Evolutionary conservation across 371 early-diverging fungal species (phyloP).

Genomic region (Apophysomyces sp.): DNA sequence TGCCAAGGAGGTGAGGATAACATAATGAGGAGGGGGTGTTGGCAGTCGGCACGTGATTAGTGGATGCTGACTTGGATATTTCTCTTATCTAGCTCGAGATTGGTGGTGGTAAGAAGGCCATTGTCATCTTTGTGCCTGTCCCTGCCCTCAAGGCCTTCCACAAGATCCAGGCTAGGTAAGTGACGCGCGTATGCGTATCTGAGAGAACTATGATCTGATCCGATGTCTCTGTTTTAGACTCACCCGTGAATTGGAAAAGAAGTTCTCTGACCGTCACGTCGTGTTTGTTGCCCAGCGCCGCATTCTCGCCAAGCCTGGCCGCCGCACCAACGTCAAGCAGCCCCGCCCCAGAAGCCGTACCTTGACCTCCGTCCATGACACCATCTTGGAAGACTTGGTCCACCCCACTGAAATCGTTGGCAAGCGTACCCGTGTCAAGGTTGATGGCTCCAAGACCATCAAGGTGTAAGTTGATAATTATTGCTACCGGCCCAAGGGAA

Average conservation of each 20-base stretch:
- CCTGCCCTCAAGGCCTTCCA: conserved; percentile 89
- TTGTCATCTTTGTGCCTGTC: conserved; percentile 95
- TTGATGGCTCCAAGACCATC: conserved; percentile 90
- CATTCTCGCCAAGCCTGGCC: conserved; percentile 90
- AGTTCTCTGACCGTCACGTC: conserved; percentile 97
- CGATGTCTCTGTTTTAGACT: conserved; percentile 36
- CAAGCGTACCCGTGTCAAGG: conserved; percentile 93
- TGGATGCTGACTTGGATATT: neutral
- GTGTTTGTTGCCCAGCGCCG: conserved; percentile 90
- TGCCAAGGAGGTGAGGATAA: conserved; percentile 85
- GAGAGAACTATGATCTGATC: neutral
- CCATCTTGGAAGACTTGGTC: conserved; percentile 93
- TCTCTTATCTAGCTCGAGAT: conserved; percentile 70
- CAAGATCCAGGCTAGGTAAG: conserved; percentile 84
- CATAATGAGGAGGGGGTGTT: neutral
- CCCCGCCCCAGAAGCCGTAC: conserved; percentile 93
- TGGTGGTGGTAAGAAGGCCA: conserved; percentile 92
- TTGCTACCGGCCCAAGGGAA: neutral
- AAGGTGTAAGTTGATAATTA: conserved; percentile 69
- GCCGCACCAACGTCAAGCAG: conserved; percentile 84
- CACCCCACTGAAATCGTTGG: conserved; percentile 97
- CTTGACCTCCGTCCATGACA: conserved; percentile 93
- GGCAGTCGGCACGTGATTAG: neutral
- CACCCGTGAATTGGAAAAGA: conserved; percentile 98
- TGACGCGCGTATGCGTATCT: neutral